A percentile compares a stretch with the other conserved stretches of the same genome.
phyloP scores from a whole-genome alignment of 257 asterid genomes.

The Solanum chilense region DNA sequence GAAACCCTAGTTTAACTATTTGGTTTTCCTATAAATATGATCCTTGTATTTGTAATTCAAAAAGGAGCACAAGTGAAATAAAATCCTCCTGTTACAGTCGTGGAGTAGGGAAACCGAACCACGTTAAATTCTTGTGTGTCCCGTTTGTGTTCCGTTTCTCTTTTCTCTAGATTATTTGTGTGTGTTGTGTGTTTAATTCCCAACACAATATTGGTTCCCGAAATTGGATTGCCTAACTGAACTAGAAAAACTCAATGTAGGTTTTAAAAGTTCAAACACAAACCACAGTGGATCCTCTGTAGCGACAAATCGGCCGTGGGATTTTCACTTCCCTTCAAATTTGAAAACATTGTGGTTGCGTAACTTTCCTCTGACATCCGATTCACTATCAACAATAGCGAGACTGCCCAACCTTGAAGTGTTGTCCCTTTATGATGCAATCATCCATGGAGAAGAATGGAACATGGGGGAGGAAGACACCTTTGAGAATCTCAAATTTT shows the following conservation, averaged over 20 bases:
- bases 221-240: no score
- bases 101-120: no score
- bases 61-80: no score
- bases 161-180: no score
- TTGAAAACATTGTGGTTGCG: accelerated
- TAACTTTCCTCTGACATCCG: neutral
- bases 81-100: no score
- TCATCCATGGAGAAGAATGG: neutral
- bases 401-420: neutral
- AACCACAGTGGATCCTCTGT: neutral
- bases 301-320: neutral
- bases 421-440: accelerated
- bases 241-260: accelerated
- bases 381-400: neutral
- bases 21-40: no score
- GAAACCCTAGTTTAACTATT: no score
- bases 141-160: no score
- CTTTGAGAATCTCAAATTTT: neutral
- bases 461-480: neutral
- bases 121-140: no score
- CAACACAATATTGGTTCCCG: no score
- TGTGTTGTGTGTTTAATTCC: no score
- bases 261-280: neutral
- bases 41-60: no score
- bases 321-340: neutral